Evolutionary conservation across 345 rosid species (phyloP).

Genomic region (Eutrema yunnanense): DNA sequence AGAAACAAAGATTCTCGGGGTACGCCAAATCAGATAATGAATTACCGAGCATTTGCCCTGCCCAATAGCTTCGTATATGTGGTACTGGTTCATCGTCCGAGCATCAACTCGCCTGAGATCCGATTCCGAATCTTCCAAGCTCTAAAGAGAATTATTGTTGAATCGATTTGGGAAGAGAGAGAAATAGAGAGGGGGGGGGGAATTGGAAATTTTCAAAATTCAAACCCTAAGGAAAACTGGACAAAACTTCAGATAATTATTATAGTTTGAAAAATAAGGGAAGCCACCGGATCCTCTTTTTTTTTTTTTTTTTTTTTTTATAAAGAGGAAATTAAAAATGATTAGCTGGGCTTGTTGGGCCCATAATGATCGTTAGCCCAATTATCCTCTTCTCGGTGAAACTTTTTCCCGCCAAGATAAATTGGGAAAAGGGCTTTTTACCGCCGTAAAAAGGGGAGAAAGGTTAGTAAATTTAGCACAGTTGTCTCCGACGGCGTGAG

Average conservation of each 20-base stretch:
- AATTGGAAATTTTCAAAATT: conserved; percentile 17
- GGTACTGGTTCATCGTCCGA: conserved; percentile 71
- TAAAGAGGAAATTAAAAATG: neutral
- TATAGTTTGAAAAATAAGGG: neutral
- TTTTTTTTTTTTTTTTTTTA: neutral
- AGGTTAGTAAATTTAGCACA: neutral
- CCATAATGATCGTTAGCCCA: neutral
- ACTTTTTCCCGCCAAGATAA: conserved; percentile 9
- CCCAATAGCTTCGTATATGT: conserved; percentile 94
- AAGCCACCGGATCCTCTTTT: neutral
- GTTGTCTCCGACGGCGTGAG: conserved; percentile 7
- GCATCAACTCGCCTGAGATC: conserved; percentile 19
- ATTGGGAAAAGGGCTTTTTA: neutral
- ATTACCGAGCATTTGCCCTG: conserved; percentile 94
- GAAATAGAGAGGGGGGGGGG: conserved; percentile 14
- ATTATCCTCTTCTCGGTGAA: neutral
- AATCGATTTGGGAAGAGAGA: conserved; percentile 21
- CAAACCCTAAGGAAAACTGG: conserved; percentile 10
- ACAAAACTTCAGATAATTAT: neutral
- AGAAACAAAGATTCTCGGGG: neutral
- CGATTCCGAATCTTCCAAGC: conserved; percentile 7
- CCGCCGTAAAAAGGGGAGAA: neutral
- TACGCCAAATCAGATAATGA: neutral
- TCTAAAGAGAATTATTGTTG: neutral
- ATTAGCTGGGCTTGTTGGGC: neutral